Conservation (phyloP, 208 protist species). For the Acanthamoeba royreba region DNA sequence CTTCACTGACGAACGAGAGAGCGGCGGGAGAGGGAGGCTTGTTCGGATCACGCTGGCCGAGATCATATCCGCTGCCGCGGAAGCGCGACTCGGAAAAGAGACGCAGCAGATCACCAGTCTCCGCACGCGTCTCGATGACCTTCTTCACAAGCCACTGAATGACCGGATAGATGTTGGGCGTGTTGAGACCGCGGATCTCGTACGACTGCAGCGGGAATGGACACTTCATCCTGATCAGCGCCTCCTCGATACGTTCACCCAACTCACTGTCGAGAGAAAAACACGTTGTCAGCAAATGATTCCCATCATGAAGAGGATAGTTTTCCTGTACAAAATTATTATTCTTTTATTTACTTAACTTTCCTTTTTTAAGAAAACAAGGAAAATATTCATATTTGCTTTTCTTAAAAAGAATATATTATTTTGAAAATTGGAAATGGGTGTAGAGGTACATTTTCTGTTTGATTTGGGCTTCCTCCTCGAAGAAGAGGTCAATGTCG, state of each 20-base stretch:
- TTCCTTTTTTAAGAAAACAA: background rate
- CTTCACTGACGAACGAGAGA: background rate
- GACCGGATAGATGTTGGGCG: slow-evolving; percentile 74
- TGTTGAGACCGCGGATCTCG: slow-evolving; percentile 83
- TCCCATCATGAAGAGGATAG: background rate
- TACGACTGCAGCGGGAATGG: slow-evolving; percentile 75
- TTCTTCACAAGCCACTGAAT: slow-evolving; percentile 84
- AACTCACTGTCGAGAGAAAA: slow-evolving; percentile 57
- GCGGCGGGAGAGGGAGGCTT: background rate
- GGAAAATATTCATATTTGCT: background rate
- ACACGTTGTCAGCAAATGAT: background rate
- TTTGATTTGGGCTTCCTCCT: slow-evolving; percentile 80
- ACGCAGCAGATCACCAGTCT: slow-evolving; percentile 75
- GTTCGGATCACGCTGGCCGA: background rate
- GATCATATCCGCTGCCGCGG: background rate
- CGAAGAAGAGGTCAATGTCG: slow-evolving; percentile 84
- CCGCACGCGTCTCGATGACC: slow-evolving; percentile 80
- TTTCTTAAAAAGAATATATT: background rate
- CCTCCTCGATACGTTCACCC: slow-evolving; percentile 76
- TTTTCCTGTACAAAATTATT: background rate
- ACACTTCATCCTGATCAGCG: slow-evolving; percentile 82
- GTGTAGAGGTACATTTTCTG: slow-evolving; percentile 78
- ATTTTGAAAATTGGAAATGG: background rate
- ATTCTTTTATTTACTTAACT: no score
- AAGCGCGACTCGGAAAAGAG: slow-evolving; percentile 78